Evolutionary conservation across 23 red algal genomes (phyloP).

Genomic region (Gracilariopsis chorda): DNA sequence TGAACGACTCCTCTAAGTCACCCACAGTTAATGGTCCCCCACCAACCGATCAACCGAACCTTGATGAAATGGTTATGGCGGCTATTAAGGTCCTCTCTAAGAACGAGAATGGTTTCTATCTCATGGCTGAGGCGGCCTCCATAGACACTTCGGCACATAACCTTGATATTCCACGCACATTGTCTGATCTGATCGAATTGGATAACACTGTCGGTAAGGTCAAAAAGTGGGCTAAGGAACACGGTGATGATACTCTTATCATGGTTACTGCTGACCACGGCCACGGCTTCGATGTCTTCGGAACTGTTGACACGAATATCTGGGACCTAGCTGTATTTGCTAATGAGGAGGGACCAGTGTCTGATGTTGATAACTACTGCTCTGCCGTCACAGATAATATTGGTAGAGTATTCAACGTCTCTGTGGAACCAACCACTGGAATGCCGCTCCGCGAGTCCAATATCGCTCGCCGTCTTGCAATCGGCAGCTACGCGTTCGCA

Average conservation of each 20-base stretch:
- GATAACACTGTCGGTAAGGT: constrained; percentile 55
- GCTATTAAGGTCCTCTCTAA: constrained; percentile 45
- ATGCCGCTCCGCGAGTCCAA: constrained; percentile 11
- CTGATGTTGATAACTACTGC: constrained; percentile 40
- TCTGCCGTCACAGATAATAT: constrained; percentile 6
- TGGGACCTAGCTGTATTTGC: constrained; percentile 20
- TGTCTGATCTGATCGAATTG: constrained; percentile 38
- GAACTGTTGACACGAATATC: constrained; percentile 53
- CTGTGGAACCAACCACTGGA: background rate
- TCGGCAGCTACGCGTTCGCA: constrained; percentile 32
- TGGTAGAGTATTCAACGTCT: background rate
- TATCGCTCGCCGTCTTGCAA: constrained; percentile 4
- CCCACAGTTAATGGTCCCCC: constrained; percentile 11
- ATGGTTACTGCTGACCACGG: constrained; percentile 51
- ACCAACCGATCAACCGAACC: constrained; percentile 39
- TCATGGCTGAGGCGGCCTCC: constrained; percentile 51
- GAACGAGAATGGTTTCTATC: constrained; percentile 60
- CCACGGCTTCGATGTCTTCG: constrained; percentile 58
- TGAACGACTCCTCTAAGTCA: background rate
- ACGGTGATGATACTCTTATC: constrained; percentile 55
- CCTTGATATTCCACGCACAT: constrained; percentile 25
- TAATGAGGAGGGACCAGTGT: background rate
- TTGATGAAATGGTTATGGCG: constrained; percentile 53
- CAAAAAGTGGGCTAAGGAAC: constrained; percentile 28
- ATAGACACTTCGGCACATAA: constrained; percentile 55